Evolutionary conservation across 495 filamentous ascomycete species (phyloP).

Genomic region (Aspergillus heteromorphus): DNA sequence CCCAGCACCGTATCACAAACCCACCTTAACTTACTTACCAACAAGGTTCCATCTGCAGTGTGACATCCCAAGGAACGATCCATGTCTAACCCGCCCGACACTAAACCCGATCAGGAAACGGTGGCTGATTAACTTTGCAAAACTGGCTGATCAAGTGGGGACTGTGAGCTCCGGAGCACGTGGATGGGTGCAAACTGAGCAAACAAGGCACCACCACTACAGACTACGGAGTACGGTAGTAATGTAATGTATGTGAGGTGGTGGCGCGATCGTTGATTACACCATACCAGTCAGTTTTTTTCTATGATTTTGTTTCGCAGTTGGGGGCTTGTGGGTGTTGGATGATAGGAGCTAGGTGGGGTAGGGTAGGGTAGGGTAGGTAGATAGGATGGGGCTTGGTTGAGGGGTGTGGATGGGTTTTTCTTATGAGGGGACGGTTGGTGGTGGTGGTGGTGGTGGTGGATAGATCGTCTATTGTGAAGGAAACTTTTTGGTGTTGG

Average conservation of each 20-base stretch:
- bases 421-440: no score
- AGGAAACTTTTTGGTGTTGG: not conserved
- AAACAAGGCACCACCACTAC: no score
- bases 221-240: no score
- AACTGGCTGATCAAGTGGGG: slow-evolving; percentile 27
- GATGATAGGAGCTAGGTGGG: not conserved
- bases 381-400: no score
- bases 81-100: slow-evolving; percentile 13
- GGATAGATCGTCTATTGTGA: not conserved
- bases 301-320: not conserved
- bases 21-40: no score
- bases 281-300: slow-evolving; percentile 1
- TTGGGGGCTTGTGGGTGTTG: no score
- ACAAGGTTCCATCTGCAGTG: slow-evolving; percentile 10
- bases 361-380: not conserved
- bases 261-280: no score
- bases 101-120: slow-evolving; percentile 24
- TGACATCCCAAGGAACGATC: slow-evolving; percentile 15
- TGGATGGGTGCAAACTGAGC: slow-evolving; percentile 29
- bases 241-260: no score
- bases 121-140: slow-evolving; percentile 28
- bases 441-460: no score
- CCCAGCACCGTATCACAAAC: no score
- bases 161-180: slow-evolving; percentile 22
- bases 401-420: no score